Evolutionary conservation across 139 green algal genomes (phyloP).

Genomic region (Eudorina sp.): DNA sequence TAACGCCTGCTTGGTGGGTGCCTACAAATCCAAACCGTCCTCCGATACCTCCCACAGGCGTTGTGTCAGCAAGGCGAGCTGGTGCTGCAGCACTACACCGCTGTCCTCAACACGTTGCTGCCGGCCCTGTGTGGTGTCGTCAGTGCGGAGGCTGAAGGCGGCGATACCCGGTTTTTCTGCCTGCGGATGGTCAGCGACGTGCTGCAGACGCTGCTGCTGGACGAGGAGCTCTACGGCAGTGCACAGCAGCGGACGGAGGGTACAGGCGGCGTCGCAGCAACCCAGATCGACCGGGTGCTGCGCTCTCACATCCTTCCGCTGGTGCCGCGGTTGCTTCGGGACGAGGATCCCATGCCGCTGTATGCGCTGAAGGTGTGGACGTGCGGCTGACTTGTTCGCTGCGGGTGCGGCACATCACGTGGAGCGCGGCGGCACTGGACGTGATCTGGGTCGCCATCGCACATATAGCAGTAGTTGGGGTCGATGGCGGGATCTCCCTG

Average conservation of each 20-base stretch:
- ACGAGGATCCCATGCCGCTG: conserved; percentile 92
- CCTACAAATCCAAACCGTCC: too few species aligned
- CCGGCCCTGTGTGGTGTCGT: conserved; percentile 82
- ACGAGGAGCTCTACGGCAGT: conserved; percentile 47
- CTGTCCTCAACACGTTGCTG: conserved; percentile 73
- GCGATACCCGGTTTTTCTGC: conserved; percentile 88
- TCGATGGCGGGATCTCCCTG: too few species aligned
- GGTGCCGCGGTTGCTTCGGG: conserved; percentile 81
- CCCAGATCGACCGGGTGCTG: conserved; percentile 72
- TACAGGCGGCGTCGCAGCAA: conserved; percentile 32
- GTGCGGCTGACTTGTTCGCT: too few species aligned
- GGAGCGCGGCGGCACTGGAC: too few species aligned
- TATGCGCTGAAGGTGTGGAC: conserved; percentile 94
- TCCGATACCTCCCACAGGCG: too few species aligned
- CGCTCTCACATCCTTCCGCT: conserved; percentile 79
- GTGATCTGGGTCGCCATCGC: too few species aligned
- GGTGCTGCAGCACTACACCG: conserved; percentile 69
- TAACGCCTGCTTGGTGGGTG: too few species aligned
- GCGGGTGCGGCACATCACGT: too few species aligned
- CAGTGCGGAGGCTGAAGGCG: conserved; percentile 50
- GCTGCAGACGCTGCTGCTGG: conserved; percentile 46
- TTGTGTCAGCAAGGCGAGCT: conserved; percentile 70
- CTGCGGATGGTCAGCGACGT: conserved; percentile 89
- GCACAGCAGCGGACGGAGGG: not conserved
- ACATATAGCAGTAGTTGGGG: too few species aligned